Conservation (phyloP, 257 asterid genomes). For the Solanum medicagineum region DNA sequence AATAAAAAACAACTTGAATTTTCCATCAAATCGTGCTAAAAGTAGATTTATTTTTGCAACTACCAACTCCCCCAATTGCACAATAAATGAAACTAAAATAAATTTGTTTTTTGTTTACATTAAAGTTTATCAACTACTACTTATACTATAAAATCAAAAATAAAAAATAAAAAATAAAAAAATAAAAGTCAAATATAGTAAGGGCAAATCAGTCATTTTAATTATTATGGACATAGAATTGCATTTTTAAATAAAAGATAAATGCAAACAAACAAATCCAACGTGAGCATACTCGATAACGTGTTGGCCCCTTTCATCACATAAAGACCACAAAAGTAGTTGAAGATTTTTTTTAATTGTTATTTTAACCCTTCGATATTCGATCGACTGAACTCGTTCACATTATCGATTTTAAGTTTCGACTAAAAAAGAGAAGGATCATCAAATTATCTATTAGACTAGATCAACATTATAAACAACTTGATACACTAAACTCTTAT, state of each 20-base stretch:
- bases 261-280: not conserved
- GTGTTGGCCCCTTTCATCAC: conserved; percentile 3
- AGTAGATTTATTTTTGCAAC: not conserved
- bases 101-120: not conserved
- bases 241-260: not conserved
- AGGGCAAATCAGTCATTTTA: not conserved
- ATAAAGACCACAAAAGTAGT: not conserved
- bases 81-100: not conserved
- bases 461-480: too few relatives aligned
- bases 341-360: not conserved
- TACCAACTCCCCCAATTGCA: not conserved
- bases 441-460: too few relatives aligned
- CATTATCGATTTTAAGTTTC: not conserved
- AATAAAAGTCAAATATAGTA: not conserved
- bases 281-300: not conserved
- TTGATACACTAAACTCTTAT: too few relatives aligned
- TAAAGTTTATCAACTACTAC: not conserved
- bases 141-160: not conserved
- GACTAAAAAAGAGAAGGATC: too few relatives aligned
- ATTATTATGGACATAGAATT: not conserved
- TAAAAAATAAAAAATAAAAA: not conserved
- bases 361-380: not conserved
- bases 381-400: rapidly evolving
- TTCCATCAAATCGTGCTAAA: not conserved
- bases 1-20: not conserved